Evolutionary conservation across 2,329 filamentous ascomycete genomes (phyloP).

Genomic region (Thielaviopsis populi): DNA sequence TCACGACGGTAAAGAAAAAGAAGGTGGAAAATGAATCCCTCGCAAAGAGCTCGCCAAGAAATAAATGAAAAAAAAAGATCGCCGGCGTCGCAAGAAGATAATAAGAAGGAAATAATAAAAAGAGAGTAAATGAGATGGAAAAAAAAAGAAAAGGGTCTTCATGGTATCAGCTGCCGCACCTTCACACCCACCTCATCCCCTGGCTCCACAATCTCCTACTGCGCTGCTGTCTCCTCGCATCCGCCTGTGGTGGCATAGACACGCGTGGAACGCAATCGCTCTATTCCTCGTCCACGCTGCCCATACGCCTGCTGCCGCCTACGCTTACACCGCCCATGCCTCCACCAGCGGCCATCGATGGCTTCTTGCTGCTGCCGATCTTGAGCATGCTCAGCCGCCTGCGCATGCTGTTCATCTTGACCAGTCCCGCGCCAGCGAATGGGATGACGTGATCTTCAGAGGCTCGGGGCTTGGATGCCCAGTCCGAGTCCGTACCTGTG

Average conservation of each 20-base stretch:
- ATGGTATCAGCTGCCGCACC: neutral
- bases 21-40: conserved; percentile 8
- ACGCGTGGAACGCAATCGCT: neutral
- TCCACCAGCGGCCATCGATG: conserved; percentile 31
- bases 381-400: conserved; percentile 68
- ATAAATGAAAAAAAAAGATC: conserved; percentile 3
- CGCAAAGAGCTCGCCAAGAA: neutral
- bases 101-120: conserved; percentile 10
- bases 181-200: neutral
- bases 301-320: conserved; percentile 28
- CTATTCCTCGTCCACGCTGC: conserved; percentile 42
- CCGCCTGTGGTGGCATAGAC: neutral
- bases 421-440: conserved; percentile 22
- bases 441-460: conserved; percentile 10
- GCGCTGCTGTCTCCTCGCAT: neutral
- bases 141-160: conserved; percentile 10
- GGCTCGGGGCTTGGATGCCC: conserved; percentile 14
- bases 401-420: conserved; percentile 49
- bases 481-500: conserved; percentile 22
- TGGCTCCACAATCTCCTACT: neutral
- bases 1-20: conserved; percentile 1
- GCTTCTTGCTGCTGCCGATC: conserved; percentile 49
- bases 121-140: conserved; percentile 9
- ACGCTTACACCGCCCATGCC: neutral
- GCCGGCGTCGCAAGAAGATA: conserved; percentile 10